Percentiles rank a stretch among this genome's conserved stretches.
phyloP scores from a whole-genome alignment of 768 basidiomycete species.

The Galerina marginata region DNA sequence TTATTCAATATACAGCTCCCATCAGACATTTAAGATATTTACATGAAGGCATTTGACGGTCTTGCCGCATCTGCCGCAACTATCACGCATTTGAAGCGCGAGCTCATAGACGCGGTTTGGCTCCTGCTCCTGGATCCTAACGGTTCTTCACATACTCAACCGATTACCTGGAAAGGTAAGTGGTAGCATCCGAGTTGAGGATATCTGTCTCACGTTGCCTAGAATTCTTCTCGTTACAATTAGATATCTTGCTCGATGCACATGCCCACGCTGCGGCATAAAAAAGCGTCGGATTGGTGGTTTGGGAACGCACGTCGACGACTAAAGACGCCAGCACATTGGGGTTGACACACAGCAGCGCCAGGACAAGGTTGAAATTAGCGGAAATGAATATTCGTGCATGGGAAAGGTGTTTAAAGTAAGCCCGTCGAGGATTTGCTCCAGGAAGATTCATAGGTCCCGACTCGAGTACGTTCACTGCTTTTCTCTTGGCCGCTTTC shows the following conservation, averaged over 20 bases:
- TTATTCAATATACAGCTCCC: no score
- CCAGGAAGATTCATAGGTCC: conserved; percentile 24
- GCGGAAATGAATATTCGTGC: neutral
- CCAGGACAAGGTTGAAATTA: conserved; percentile 15
- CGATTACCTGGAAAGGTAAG: no score
- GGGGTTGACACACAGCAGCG: conserved; percentile 12
- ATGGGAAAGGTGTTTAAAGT: conserved; percentile 24
- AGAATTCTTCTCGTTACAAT: conserved; percentile 17
- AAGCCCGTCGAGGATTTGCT: conserved; percentile 24
- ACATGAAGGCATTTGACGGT: no score
- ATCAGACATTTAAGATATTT: no score
- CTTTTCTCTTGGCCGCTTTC: neutral
- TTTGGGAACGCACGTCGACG: conserved; percentile 24
- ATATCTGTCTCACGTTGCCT: neutral
- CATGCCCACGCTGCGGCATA: conserved; percentile 16
- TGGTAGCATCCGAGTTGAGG: neutral
- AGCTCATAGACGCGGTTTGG: no score
- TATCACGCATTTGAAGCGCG: no score
- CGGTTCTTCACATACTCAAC: no score
- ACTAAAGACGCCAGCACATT: conserved; percentile 6
- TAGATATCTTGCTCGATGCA: neutral
- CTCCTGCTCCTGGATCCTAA: no score
- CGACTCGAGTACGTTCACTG: conserved; percentile 29
- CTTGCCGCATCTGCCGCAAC: no score
- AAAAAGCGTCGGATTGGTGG: conserved; percentile 21